A percentile compares a stretch with the other conserved stretches of the same genome.
These are phyloP conservation scores for Torrubiella hemipterigena DNA, from an alignment of 2,329 filamentous ascomycete genomes.

Conservation along the genomic window DNA sequence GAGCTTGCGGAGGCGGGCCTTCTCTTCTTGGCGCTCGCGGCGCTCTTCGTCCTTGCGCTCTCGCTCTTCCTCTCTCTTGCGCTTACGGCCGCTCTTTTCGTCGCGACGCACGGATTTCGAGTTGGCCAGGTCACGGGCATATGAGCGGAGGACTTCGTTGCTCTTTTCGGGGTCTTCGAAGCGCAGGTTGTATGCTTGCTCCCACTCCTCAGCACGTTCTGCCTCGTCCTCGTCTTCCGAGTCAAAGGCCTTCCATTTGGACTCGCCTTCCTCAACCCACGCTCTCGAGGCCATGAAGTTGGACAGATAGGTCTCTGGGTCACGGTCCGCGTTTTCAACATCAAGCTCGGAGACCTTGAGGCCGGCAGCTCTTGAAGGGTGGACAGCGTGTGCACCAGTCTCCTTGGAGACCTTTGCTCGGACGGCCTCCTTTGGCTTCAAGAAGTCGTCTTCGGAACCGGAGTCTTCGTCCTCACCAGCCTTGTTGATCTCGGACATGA, in stretches of 20 bases:
- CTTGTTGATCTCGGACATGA: conserved; percentile 72
- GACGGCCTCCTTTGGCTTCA: conserved; percentile 61
- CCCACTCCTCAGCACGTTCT: conserved; percentile 66
- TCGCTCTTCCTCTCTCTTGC: conserved; percentile 65
- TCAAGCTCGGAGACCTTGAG: conserved; percentile 46
- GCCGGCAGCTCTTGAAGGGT: conserved; percentile 39
- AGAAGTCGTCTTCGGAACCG: conserved; percentile 46
- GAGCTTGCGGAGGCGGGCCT: conserved; percentile 70
- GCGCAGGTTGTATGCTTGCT: conserved; percentile 87
- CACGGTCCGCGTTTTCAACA: conserved; percentile 66
- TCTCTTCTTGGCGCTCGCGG: conserved; percentile 63
- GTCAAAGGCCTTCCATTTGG: conserved; percentile 70
- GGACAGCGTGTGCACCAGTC: conserved; percentile 25
- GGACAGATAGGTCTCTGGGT: conserved; percentile 86
- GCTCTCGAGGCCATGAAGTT: conserved; percentile 90
- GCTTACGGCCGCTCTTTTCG: conserved; percentile 64
- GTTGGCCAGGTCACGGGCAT: conserved; percentile 74
- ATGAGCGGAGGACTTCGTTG: conserved; percentile 79
- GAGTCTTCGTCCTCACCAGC: conserved; percentile 30
- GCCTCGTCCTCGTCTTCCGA: conserved; percentile 58
- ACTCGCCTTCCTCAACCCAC: conserved; percentile 62
- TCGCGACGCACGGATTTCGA: conserved; percentile 79
- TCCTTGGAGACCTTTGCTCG: no score
- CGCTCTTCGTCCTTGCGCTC: conserved; percentile 71
- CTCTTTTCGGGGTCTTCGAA: conserved; percentile 86